A percentile compares a stretch with the other conserved stretches of the same genome.
Evolutionary conservation across 768 basidiomycete genomes (phyloP).

Genomic region (Crassisporium funariophilum): DNA sequence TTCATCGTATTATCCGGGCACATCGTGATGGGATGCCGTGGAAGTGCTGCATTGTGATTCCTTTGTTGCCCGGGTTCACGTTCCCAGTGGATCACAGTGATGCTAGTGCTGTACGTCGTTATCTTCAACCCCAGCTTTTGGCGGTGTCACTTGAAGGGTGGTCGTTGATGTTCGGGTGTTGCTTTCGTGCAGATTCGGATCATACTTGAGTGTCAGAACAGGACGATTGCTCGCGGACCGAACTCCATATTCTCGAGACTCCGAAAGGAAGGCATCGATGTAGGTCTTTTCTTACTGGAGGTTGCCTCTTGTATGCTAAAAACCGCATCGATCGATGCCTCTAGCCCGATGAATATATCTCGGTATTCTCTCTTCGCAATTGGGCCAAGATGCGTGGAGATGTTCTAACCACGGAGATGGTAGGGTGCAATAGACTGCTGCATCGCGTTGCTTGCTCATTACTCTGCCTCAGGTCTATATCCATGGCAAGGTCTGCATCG

Average conservation of each 20-base stretch:
- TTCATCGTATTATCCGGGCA: conserved; percentile 87
- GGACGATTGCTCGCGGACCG: conserved; percentile 85
- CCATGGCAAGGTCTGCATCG: conserved; percentile 86
- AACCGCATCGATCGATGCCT: no score
- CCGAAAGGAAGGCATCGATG: conserved; percentile 86
- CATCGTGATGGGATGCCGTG: conserved; percentile 79
- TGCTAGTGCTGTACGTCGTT: conserved; percentile 77
- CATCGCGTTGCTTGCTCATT: background rate
- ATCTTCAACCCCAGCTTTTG: conserved; percentile 5
- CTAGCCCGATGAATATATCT: conserved; percentile 91
- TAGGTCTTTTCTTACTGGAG: conserved; percentile 39
- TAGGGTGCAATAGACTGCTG: conserved; percentile 27
- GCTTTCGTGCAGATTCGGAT: conserved; percentile 69
- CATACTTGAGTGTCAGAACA: conserved; percentile 94
- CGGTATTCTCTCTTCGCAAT: conserved; percentile 86
- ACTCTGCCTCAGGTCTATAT: conserved; percentile 74
- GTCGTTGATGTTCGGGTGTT: conserved; percentile 2
- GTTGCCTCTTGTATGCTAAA: conserved; percentile 10
- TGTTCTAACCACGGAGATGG: conserved; percentile 86
- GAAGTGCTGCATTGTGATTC: conserved; percentile 93
- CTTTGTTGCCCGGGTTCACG: conserved; percentile 90
- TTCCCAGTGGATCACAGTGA: conserved; percentile 92
- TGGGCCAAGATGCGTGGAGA: conserved; percentile 92
- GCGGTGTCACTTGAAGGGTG: no score
- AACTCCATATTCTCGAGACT: conserved; percentile 89